These are phyloP conservation scores for Coemansia sp. DNA, from an alignment of 192 early-diverging fungal species.

Conservation along the genomic window DNA sequence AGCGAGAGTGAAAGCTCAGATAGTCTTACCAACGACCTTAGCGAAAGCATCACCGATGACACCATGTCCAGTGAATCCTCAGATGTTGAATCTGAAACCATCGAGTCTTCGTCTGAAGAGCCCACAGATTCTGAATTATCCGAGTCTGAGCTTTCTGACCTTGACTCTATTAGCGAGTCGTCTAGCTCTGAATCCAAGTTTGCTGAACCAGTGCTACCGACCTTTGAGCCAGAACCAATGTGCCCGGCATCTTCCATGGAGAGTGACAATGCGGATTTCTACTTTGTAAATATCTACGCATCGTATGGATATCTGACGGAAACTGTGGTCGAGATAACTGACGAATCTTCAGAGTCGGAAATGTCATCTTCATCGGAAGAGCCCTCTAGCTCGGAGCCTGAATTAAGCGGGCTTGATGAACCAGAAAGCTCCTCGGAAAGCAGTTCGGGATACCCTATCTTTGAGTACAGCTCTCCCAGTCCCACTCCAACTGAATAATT, in stretches of 20 bases:
- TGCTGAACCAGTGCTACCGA: constrained; percentile 5
- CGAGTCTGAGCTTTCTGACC: background rate
- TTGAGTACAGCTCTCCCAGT: too few species aligned
- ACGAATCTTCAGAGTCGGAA: background rate
- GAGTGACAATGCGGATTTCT: background rate
- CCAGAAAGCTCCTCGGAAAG: too few species aligned
- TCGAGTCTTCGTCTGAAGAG: background rate
- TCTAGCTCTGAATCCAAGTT: background rate
- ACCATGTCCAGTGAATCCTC: background rate
- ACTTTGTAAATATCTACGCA: constrained; percentile 9
- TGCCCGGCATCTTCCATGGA: background rate
- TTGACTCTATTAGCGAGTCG: constrained; percentile 2
- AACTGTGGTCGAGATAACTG: constrained; percentile 4
- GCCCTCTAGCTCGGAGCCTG: too few species aligned
- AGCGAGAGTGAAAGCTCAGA: background rate
- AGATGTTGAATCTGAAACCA: too few species aligned
- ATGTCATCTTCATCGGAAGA: too few species aligned
- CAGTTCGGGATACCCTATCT: too few species aligned
- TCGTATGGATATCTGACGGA: constrained; percentile 7
- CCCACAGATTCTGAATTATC: background rate
- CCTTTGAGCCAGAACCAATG: constrained; percentile 4
- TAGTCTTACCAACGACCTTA: background rate
- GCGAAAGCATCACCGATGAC: background rate
- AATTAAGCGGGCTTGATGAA: too few species aligned
- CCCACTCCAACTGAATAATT: too few species aligned